These are phyloP conservation scores for Venturia pyrina DNA, from an alignment of 2,329 filamentous ascomycete species.

Conservation along the genomic window DNA sequence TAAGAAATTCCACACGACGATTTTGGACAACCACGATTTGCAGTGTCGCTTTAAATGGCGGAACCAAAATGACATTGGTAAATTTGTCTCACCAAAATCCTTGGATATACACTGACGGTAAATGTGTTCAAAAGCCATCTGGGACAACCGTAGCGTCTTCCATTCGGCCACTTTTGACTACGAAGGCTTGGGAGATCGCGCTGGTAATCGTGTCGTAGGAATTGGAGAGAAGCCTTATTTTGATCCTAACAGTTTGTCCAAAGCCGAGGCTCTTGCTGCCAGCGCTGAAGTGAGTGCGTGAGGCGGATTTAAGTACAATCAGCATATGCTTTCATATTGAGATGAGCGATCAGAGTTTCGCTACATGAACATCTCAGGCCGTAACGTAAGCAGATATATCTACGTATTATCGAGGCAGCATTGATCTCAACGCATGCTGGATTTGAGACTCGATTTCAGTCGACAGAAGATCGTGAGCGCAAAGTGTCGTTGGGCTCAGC, in stretches of 20 bases:
- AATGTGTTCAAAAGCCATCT: slow-evolving; percentile 39
- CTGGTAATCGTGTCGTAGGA: slow-evolving; percentile 43
- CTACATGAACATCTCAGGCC: not conserved
- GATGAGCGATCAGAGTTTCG: too few species aligned
- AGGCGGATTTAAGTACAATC: not conserved
- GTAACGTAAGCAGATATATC: not conserved
- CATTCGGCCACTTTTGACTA: slow-evolving; percentile 53
- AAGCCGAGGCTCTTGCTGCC: not conserved
- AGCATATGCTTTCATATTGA: not conserved
- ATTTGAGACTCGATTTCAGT: too few species aligned
- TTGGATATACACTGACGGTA: not conserved
- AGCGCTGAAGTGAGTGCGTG: not conserved
- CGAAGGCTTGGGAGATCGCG: slow-evolving; percentile 39
- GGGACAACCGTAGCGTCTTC: slow-evolving; percentile 51
- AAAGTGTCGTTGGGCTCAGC: not conserved
- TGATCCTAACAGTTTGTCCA: slow-evolving; percentile 36
- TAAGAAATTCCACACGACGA: slow-evolving; percentile 22
- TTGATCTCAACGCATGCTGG: too few species aligned
- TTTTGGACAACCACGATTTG: slow-evolving; percentile 30
- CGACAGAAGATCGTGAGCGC: not conserved
- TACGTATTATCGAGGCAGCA: not conserved
- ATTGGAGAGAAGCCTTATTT: slow-evolving; percentile 47
- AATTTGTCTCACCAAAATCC: not conserved
- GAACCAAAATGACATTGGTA: slow-evolving; percentile 27
- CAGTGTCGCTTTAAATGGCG: slow-evolving; percentile 32